Conservation (phyloP, 2,329 filamentous ascomycete species). For the Geoglossum cookeanum region DNA sequence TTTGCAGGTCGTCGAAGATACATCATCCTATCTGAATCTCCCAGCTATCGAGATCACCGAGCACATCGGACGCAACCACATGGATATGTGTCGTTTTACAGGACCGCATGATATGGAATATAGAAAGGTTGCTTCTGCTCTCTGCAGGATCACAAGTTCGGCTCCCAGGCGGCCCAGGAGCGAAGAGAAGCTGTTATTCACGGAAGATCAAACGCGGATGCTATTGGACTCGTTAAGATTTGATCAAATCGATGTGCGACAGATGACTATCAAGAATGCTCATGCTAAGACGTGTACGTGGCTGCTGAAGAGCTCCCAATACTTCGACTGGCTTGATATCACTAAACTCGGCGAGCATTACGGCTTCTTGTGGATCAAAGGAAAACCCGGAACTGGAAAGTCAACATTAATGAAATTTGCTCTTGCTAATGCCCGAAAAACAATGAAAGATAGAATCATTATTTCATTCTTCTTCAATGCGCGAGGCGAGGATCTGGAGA, state of each 20-base stretch:
- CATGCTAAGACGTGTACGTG: slow-evolving; percentile 25
- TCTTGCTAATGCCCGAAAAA: slow-evolving; percentile 8
- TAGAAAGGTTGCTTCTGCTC: not conserved
- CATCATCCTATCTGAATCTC: slow-evolving; percentile 19
- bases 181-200: slow-evolving; percentile 1
- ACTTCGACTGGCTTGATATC: slow-evolving; percentile 20
- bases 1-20: slow-evolving; percentile 19
- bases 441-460: slow-evolving; percentile 11
- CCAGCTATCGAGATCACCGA: slow-evolving; percentile 16
- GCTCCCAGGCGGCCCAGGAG: not conserved
- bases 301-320: slow-evolving; percentile 20
- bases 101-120: not conserved
- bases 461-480: slow-evolving; percentile 33
- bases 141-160: not conserved
- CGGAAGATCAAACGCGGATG: slow-evolving; percentile 7
- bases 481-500: slow-evolving; percentile 25
- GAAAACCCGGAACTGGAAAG: slow-evolving; percentile 24
- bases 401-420: slow-evolving; percentile 21
- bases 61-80: slow-evolving; percentile 14
- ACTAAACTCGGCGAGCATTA: slow-evolving; percentile 10
- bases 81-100: slow-evolving; percentile 1
- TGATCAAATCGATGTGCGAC: slow-evolving; percentile 22
- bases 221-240: slow-evolving; percentile 19
- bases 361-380: slow-evolving; percentile 21
- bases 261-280: slow-evolving; percentile 19